Base-by-base conservation (phyloP, 306 rosid species). In the Acacia confusa region DNA sequence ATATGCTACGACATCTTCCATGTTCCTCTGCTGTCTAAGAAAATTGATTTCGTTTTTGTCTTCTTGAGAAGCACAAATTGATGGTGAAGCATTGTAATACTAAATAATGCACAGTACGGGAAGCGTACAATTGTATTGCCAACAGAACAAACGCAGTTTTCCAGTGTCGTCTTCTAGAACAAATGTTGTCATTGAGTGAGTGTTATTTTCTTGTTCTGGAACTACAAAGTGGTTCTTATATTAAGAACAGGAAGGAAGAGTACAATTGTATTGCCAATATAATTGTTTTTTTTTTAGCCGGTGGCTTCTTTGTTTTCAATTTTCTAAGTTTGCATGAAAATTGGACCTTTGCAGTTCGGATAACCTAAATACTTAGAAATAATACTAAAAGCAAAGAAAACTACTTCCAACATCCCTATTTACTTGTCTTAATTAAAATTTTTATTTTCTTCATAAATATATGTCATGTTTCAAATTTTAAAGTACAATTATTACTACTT, bases 231-330 rank as follows among this genome's bases (percentile, higher is more conserved):
- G 66, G 17, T 71, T 85, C 0, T 61, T 43, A 41, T 36, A 36
- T 36, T 36, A 36, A 36, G 38, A 7, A 36, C 38, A 6, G 6
- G 38, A 36, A 6, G 6, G 38, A 36, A 36, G 36, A 57, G 70
- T 41, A 73, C 83, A 67, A 50, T 6, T 61, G 45, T 52, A 53
- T 55, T 53, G 17, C 61, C 50, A 55, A n/a, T 20, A 55, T 34
- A 44, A 15, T 14, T 81, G 44, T 74, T 22, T 72, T 78, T 66
- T 75, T 43, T 53, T 53, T 0, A n/a, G 66, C 66, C 38, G n/a
- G 19, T 1, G 5, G 20, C 44, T 36, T 10, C 0, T 20, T 16
- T 32, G 1, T 67, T 17, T 17, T 43, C 38, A 16, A 36, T 36
- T 20, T 36, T 8, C 7, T 66, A 7, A 38, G 45, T 34, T 30